Base-by-base conservation (phyloP, 352 stramenopile species). In the Peronospora farinosa region DNA sequence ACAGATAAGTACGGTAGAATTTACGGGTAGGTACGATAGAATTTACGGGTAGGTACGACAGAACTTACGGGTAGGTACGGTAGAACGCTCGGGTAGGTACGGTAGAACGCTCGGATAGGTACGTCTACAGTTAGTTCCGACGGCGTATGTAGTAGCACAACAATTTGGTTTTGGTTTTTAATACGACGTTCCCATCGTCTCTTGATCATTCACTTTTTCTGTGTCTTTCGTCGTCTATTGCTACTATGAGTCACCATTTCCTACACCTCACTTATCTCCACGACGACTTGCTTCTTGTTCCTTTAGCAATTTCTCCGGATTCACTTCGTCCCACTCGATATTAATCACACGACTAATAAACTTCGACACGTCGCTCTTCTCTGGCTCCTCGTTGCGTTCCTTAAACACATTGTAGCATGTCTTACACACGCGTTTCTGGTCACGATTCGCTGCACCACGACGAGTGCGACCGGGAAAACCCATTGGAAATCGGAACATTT, bases 321-420 rank as follows among this genome's bases (percentile, higher is more conserved):
- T 93, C n/a, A 93, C 78, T 47, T 93, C 82, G 66, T 93, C 82
- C 82, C 82, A 93, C 47, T 93, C 82, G 47, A 93, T 71, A 52
- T 84, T 84, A 39, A 93, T 88, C 41, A 91, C 72, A 47, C 82
- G 79, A 40, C 74, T 81, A 8, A 93, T 65, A 54, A 93, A 93
- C 50, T 63, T 67, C 41, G 51, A 76, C 51, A 85, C 65, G 33
- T 79, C 59, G 47, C 55, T 63, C 65, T 84, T 86, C 33, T 86
- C 67, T 30, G 75, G 73, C 15, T 84, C 54, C 6, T 83, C 77
- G 12, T 69, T 74, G 56, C 82, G 82, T 63, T 91, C 82, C 57
- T 89, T 90, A 52, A 93, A 89, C 35, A 88, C 66, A 48, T 78
- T 79, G 54, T 71, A 93, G 65, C 82, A 93, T 45, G 80, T 91